phyloP scores from a whole-genome alignment of 441 rosid genomes.

The Pelargonium australe region DNA sequence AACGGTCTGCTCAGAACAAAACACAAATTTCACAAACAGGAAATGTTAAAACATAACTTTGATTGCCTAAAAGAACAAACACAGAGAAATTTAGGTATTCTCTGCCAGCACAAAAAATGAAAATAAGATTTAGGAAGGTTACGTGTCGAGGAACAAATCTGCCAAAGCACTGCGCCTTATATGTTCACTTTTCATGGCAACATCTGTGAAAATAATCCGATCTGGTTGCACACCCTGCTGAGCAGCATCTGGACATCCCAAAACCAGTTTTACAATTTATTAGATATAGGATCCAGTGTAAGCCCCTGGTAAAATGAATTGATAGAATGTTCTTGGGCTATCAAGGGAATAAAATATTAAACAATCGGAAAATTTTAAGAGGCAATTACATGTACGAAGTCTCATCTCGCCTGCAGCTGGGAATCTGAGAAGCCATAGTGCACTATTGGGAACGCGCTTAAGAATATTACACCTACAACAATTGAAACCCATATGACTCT shows the following conservation, averaged over 20 bases:
- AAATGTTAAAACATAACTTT: background rate
- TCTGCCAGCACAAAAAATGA: background rate
- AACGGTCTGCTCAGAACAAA: slow-evolving; percentile 50
- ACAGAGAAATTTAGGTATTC: background rate
- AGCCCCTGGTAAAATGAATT: background rate
- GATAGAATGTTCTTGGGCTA: background rate
- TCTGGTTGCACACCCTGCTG: slow-evolving; percentile 83
- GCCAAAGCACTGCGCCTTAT: slow-evolving; percentile 93
- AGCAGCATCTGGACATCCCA: slow-evolving; percentile 60
- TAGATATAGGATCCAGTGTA: background rate
- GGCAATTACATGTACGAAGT: slow-evolving; percentile 67
- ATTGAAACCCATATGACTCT: background rate
- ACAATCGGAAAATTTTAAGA: background rate
- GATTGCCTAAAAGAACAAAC: background rate
- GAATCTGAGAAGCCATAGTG: slow-evolving; percentile 96
- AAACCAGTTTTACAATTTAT: slow-evolving; percentile 5
- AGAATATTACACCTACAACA: slow-evolving; percentile 88
- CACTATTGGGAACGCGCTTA: slow-evolving; percentile 89
- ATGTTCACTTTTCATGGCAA: slow-evolving; percentile 95
- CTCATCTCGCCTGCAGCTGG: slow-evolving; percentile 99
- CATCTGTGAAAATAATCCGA: slow-evolving; percentile 94
- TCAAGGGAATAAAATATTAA: background rate
- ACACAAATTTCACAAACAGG: background rate
- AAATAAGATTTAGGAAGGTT: slow-evolving; percentile 11
- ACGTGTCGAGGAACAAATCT: slow-evolving; percentile 96